Base-by-base conservation (phyloP, 2,329 filamentous ascomycete genomes). In the Thelonectria discophora region DNA sequence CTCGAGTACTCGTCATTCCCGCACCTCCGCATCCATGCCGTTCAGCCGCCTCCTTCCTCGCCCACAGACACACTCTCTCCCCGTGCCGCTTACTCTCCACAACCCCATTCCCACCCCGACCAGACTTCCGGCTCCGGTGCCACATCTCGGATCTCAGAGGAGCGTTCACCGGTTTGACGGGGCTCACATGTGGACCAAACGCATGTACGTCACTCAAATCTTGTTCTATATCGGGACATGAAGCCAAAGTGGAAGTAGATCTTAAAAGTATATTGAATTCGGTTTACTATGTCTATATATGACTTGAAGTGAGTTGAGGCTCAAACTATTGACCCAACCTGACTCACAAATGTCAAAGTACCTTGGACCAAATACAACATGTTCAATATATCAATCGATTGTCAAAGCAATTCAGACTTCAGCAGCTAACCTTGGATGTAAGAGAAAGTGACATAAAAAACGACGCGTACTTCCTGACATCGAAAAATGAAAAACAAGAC, bases 151-250 rank as follows among this genome's bases (percentile, higher is more conserved):
- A 68, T 63, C 58, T 68, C 11, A 13, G 53, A 6, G n/a, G 60
- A 59, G 62, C 65, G 58, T 48, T 55, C 57, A 55, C 55, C 54
- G 48, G 30, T 43, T 57, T 27, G 37, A 50, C 47, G 67, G 62
- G 50, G 54, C 39, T 53, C 30, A 42, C 64, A 64, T 69, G 67
- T 70, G 68, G 68, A 69, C 62, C 68, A 60, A 40, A 55, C 64
- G 51, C 40, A 60, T 69, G 17, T 62, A 67, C 62, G 64, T 69
- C 67, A 70, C 54, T 37, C 18, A 15, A 20, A 63, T 50, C 55
- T 62, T 56, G 54, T 55, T 63, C 50, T 48, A 49, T 53, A 59
- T 59, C 56, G 56, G 39, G 51, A 55, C 49, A 24, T 30, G 34
- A 55, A 37, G 43, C 30, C 34, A 17, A 49, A 45, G 37, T 49